Base-by-base conservation (phyloP, 2,329 filamentous ascomycete genomes). In the Aspergillus sclerotialis region DNA sequence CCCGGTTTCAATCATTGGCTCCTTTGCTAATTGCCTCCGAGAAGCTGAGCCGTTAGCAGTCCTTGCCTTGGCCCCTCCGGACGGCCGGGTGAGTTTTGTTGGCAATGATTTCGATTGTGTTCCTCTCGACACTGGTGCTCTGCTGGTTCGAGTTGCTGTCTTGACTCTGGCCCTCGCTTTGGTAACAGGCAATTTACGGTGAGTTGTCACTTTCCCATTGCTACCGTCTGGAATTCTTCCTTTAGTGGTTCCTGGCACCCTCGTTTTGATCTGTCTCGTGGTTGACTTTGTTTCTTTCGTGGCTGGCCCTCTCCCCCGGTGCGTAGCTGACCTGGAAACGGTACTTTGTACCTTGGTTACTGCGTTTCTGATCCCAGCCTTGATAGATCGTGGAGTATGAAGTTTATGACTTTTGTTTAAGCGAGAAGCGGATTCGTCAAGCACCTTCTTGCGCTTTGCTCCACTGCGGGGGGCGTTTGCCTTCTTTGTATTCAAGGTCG, bases 381-480 rank as follows among this genome's bases (percentile, higher is more conserved):
- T 63, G 39, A 61, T 45, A 2, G 53, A 50, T 26, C 50, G 53
- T 9, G 52, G 28, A 5, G 36, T 46, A 12, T 52, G 31, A 7
- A 52, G 30, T 40, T 53, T 60, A 28, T 48, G 52, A 30, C 49
- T 56, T 36, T 61, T 61, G 35, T 49, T 59, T n/a, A 46, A 37
- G 10, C 47, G 49, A 5, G 51, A 52, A 3, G 46, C 44, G 6
- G 52, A 48, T 19, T 51, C 47, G 26, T 54, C 43, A 14, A 50
- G 40, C 13, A 46, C 48, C 24, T 43, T 51, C 43, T 62, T 64
- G 35, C 60, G 57, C 39, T 64, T 65, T 7, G 52, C 53, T 2
- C 49, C 50, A 0, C 38, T 30, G 10, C 36, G 32, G 19, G 48
- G 44, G 26, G 44, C 25, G 12, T 35, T 46, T 13, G 38, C 30